Percentiles rank a stretch among this genome's conserved stretches.
These are phyloP conservation scores for Rutstroemia sp. DNA, from an alignment of 2,329 filamentous ascomycete species.

Conservation along the genomic window DNA sequence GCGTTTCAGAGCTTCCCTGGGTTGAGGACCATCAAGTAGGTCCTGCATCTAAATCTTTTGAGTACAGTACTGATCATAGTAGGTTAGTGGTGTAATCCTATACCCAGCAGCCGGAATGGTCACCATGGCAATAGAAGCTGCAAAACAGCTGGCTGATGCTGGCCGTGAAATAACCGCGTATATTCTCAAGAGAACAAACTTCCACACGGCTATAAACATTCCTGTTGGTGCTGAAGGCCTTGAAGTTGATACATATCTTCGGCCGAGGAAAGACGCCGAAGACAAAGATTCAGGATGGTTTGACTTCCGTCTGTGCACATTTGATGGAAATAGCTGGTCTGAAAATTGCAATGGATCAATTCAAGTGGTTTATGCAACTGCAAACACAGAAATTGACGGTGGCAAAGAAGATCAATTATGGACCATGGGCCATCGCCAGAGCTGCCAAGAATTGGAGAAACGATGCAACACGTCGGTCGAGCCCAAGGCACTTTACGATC, in stretches of 20 bases:
- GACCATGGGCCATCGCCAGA: background rate
- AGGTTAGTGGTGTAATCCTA: constrained; percentile 13
- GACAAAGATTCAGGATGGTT: background rate
- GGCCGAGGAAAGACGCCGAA: background rate
- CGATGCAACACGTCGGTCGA: background rate
- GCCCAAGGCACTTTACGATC: background rate
- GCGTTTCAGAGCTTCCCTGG: constrained; percentile 25
- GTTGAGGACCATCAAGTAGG: constrained; percentile 1
- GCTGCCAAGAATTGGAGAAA: background rate
- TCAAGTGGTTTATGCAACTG: background rate
- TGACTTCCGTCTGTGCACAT: background rate
- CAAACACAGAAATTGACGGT: background rate
- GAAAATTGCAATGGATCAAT: background rate
- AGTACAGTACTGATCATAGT: background rate
- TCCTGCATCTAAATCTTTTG: background rate
- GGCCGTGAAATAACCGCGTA: background rate
- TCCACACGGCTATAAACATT: constrained; percentile 16
- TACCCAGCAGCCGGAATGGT: constrained; percentile 29
- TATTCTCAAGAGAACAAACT: background rate
- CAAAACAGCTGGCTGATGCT: constrained; percentile 10
- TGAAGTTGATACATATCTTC: background rate
- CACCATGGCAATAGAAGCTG: constrained; percentile 28
- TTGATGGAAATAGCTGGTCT: background rate
- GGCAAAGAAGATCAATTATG: background rate
- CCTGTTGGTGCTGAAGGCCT: background rate